Conservation (phyloP, 2,329 filamentous ascomycete species). For the Alternaria atra region DNA sequence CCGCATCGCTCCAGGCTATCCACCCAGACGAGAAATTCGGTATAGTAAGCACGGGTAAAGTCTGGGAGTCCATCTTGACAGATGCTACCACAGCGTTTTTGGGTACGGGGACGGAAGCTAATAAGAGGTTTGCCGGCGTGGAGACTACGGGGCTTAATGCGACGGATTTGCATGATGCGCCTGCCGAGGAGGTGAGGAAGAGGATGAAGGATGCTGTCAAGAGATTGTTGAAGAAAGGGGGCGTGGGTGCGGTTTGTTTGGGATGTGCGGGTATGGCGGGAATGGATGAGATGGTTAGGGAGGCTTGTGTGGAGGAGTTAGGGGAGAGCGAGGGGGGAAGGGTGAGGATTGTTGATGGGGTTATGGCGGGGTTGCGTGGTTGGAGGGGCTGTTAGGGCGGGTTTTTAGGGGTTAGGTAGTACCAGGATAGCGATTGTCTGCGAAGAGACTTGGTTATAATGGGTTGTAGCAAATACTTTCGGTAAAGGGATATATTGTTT, state of each 20-base stretch:
- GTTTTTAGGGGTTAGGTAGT: conserved; percentile 29
- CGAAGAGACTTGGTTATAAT: too few species aligned
- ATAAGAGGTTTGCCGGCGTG: conserved; percentile 75
- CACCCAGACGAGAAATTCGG: conserved; percentile 71
- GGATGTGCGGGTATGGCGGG: conserved; percentile 94
- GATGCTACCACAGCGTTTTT: conserved; percentile 72
- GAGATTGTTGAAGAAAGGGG: conserved; percentile 65
- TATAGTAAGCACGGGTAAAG: conserved; percentile 86
- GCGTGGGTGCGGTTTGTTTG: conserved; percentile 76
- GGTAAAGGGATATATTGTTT: too few species aligned
- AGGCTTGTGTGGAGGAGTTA: conserved; percentile 71
- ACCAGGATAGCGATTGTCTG: too few species aligned
- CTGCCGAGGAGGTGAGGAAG: conserved; percentile 68
- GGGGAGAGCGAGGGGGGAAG: conserved; percentile 66
- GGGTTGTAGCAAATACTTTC: too few species aligned
- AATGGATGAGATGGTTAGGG: conserved; percentile 77
- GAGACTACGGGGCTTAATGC: conserved; percentile 83
- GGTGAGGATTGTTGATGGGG: conserved; percentile 81
- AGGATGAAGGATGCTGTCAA: conserved; percentile 76
- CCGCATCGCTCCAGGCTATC: conserved; percentile 67
- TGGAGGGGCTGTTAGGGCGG: conserved; percentile 60
- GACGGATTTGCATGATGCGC: conserved; percentile 76
- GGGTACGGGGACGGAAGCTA: conserved; percentile 56
- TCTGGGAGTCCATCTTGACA: conserved; percentile 79
- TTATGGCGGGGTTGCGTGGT: conserved; percentile 71